Base-by-base conservation (phyloP, 805 yeast genomes). In the Kodamaea kakaduensis region DNA sequence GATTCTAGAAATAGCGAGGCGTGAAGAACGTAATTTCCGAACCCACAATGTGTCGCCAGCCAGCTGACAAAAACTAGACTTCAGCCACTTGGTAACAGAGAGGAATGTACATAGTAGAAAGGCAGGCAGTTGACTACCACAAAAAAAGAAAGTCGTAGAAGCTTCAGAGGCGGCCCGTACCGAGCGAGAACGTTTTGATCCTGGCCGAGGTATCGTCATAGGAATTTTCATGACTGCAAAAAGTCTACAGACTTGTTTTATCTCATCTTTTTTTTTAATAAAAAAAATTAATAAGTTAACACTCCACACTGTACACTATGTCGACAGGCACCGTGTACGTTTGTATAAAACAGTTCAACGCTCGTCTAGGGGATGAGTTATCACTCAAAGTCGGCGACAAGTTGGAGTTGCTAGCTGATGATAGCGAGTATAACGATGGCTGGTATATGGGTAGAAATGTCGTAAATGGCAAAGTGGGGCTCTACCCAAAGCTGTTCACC, bases 361-460 rank as follows among this genome's bases (percentile, higher is more conserved):
- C 94, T 30, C 73, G 97, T 34, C 67, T 89, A 43, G 95, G 86
- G 17, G 98, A 93, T 60, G 99, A 93, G 59, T 67, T 93, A 25
- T 77, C 80, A 31, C 69, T 93, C 47, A 72, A 69, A 31, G 75
- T 81, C 8, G 97, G 97, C 17, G 97, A 93, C 54, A 79, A 77
- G 42, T 71, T 93, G 38, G 94, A 87, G 56, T 86, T 93, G 6
- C 76, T 93, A 15, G 86, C 95, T 28, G 96, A 88, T 59, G 98
- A 93, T 60, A 75, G 81, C 43, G 96, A 86, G 52, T 93, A 84
- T 58, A 84, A 85, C 49, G 97, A 93, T 59, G 97, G 97, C 12
- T 93, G 99, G 99, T 93, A 82, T 54, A 83, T 85, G 71, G 96
- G 96, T 3, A 79, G 77, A 41, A 89, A 89, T 48, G 53, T 86